A percentile compares a stretch with the other conserved stretches of the same genome.
phyloP scores from a whole-genome alignment of 177 flowering plant genomes.

The Tripterygium wilfordii region DNA sequence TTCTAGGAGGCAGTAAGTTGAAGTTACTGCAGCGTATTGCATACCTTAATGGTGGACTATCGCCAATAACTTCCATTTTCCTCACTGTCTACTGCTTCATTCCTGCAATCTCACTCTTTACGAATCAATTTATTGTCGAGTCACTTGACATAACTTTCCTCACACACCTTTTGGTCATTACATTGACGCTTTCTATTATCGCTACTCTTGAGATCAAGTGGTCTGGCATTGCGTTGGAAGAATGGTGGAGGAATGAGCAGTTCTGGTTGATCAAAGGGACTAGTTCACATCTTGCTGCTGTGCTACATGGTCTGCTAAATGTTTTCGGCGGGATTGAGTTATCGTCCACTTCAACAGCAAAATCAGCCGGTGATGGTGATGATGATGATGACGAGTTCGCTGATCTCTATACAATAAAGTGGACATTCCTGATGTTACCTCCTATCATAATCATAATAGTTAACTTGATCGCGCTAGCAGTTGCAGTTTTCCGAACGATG shows the following conservation, averaged over 20 bases:
- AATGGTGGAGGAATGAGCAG: conserved; percentile 53
- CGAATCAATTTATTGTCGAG: conserved; percentile 39
- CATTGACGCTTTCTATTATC: conserved; percentile 23
- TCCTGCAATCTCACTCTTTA: conserved; percentile 39
- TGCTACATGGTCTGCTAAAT: conserved; percentile 42
- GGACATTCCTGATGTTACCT: conserved; percentile 40
- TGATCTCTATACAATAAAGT: conserved; percentile 37
- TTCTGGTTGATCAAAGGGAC: conserved; percentile 52
- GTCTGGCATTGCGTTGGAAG: conserved; percentile 37
- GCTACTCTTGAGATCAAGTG: conserved; percentile 43
- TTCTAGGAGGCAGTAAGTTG: conserved; percentile 24
- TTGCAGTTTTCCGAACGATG: conserved; percentile 25
- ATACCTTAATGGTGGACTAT: conserved; percentile 45
- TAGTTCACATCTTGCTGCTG: conserved; percentile 44
- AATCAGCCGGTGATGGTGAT: conserved; percentile 33
- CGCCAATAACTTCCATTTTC: conserved; percentile 43
- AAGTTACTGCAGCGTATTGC: conserved; percentile 37
- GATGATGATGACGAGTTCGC: conserved; percentile 39
- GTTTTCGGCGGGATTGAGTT: conserved; percentile 44
- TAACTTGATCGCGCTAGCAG: conserved; percentile 32
- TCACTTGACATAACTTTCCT: conserved; percentile 30
- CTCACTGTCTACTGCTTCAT: conserved; percentile 48
- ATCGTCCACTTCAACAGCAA: conserved; percentile 38
- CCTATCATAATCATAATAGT: conserved; percentile 32
- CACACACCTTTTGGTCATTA: conserved; percentile 29